Conservation (phyloP, 108 stramenopile genomes). For the Schizochytrium sp. region DNA sequence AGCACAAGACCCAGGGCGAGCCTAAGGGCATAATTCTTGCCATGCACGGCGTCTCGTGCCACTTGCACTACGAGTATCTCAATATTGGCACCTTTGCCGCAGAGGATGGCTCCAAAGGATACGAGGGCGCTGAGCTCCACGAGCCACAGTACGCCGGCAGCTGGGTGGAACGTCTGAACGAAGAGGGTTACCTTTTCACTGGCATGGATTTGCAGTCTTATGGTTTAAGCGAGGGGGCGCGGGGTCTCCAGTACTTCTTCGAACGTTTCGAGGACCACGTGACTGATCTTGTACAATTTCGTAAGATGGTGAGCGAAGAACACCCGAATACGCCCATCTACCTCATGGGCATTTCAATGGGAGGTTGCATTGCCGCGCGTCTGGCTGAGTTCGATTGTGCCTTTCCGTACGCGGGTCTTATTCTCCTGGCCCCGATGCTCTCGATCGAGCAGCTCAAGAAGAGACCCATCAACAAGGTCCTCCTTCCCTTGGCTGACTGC, state of each 20-base stretch:
- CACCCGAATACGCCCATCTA: background rate
- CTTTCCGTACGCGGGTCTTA: background rate
- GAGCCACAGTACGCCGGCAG: background rate
- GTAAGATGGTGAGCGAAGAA: background rate
- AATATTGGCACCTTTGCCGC: background rate
- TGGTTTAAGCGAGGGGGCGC: background rate
- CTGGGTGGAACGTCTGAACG: background rate
- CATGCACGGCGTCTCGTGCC: background rate
- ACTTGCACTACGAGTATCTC: constrained; percentile 1
- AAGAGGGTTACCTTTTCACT: background rate
- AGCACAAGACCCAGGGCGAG: background rate
- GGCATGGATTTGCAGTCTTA: background rate
- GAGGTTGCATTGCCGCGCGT: background rate
- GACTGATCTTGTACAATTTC: background rate
- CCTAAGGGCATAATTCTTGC: background rate
- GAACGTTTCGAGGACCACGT: background rate
- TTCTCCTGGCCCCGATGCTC: constrained; percentile 6
- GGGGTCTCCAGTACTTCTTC: background rate
- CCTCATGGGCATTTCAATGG: background rate
- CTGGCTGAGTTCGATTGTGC: background rate
- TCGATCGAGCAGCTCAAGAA: background rate
- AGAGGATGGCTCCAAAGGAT: background rate
- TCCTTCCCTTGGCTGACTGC: background rate
- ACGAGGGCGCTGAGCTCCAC: background rate
- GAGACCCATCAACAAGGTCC: background rate